phyloP scores from a whole-genome alignment of 768 basidiomycete species.

The Postia placenta region DNA sequence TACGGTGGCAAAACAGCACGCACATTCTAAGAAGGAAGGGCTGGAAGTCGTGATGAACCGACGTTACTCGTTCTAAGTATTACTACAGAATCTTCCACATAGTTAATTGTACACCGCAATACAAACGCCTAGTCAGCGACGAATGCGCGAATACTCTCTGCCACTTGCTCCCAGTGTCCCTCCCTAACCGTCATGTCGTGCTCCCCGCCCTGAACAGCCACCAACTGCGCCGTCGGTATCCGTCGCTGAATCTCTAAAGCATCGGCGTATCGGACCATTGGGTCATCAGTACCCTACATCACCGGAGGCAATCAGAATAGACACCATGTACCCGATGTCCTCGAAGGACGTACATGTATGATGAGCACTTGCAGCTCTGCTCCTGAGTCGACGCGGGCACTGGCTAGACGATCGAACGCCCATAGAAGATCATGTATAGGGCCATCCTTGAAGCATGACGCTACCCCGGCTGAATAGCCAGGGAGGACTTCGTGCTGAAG shows the following conservation, averaged over 20 bases:
- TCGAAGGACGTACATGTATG: conserved; percentile 14
- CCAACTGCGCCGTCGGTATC: conserved; percentile 39
- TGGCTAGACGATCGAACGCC: conserved; percentile 17
- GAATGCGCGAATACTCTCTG: conserved; percentile 12
- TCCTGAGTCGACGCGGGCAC: background rate
- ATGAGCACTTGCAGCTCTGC: conserved; percentile 10
- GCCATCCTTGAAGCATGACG: conserved; percentile 38
- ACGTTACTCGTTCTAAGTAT: no score
- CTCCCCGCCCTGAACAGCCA: conserved; percentile 43
- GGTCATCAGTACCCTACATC: conserved; percentile 52
- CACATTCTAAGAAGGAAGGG: conserved; percentile 37
- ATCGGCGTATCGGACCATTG: conserved; percentile 48
- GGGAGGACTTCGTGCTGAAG: conserved; percentile 67
- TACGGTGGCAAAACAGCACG: conserved; percentile 48
- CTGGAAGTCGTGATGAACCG: conserved; percentile 35
- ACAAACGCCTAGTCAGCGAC: conserved; percentile 2
- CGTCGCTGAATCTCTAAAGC: conserved; percentile 40
- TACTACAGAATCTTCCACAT: no score
- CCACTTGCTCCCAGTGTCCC: conserved; percentile 14
- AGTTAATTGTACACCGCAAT: no score
- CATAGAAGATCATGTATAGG: conserved; percentile 20
- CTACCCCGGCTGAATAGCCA: conserved; percentile 63
- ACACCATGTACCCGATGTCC: background rate
- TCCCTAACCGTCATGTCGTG: conserved; percentile 35
- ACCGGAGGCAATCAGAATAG: no score